Base-by-base conservation (phyloP, 2,329 filamentous ascomycete species). In the Phaeoacremonium minimum region DNA sequence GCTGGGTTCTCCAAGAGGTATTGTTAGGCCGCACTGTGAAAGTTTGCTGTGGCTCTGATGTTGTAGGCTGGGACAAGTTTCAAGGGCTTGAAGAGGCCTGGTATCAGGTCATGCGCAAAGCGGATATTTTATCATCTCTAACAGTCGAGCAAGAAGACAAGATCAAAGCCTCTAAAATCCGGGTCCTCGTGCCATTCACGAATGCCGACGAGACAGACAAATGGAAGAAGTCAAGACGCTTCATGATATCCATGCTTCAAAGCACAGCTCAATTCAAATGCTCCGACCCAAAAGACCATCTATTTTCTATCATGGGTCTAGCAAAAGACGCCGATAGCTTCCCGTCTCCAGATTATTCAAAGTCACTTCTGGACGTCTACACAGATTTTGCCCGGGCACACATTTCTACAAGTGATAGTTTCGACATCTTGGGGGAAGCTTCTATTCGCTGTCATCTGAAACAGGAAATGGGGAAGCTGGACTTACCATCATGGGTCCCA, bases 41-140 rank as follows among this genome's bases (percentile, higher is more conserved):
- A 26, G 9, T 26, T 9, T n/a, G n/a, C n/a, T 26, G 22, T n/a
- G 22, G 22, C 9, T 26, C 22, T 26, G 22, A 26, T 3, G 22
- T 26, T n/a, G 22, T 26, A 9, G 22, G n/a, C 22, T 26, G 22
- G 22, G 22, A 26, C 22, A n/a, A 26, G 9, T 26, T 26, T 26
- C 9, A 26, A n/a, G 22, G 22, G 22, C 22, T 95, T 9, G 22
- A 26, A 26, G 22, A 26, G 22, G 22, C 22, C 9, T 26, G 22
- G 22, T 26, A 26, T 26, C 22, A 26, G 22, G n/a, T n/a, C 9
- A 9, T 26, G n/a, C 22, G 22, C 9, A 26, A 26, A n/a, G 22
- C n/a, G 9, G 22, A 26, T 26, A n/a, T 9, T n/a, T n/a, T 9
- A 9, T n/a, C n/a, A n/a, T n/a, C 22, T n/a, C 9, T 26, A 9